Conservation (phyloP, 306 rosid genomes). For the Sindora glabra region DNA sequence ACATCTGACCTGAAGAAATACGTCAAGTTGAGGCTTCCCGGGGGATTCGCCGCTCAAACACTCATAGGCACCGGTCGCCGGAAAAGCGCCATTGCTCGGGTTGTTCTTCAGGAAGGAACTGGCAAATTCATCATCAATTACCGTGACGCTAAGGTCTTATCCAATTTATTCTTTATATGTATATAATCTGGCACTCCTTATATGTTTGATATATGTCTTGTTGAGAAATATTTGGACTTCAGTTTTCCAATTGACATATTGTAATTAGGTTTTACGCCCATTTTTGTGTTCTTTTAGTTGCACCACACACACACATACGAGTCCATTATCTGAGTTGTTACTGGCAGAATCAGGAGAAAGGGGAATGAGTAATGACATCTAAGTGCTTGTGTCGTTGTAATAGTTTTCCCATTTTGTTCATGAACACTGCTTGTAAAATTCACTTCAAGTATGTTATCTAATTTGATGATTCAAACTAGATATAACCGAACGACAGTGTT, state of each 20-base stretch:
- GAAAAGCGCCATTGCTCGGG: constrained; percentile 76
- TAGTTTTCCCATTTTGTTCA: too few species aligned
- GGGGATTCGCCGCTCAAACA: constrained; percentile 91
- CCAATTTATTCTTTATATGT: neutral
- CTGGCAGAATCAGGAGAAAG: too few species aligned
- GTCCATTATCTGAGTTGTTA: neutral
- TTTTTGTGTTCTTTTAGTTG: too few species aligned
- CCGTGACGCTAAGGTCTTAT: constrained; percentile 77
- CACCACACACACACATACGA: too few species aligned
- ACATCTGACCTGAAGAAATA: constrained; percentile 45
- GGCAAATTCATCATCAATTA: constrained; percentile 81
- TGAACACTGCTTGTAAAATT: too few species aligned
- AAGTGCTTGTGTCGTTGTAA: too few species aligned
- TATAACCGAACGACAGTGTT: neutral
- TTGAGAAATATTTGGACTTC: neutral
- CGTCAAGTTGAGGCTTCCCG: constrained; percentile 87
- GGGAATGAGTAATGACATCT: too few species aligned
- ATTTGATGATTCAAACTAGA: neutral
- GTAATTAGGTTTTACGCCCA: too few species aligned
- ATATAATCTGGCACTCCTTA: neutral
- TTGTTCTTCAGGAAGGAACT: constrained; percentile 85
- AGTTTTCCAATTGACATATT: neutral
- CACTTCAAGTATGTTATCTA: neutral
- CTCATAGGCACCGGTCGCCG: constrained; percentile 84
- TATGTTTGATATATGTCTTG: neutral